A percentile compares a stretch with the other conserved stretches of the same genome.
Conservation (phyloP, 805 yeast species). For the Blastobotrys mokoenaii region DNA sequence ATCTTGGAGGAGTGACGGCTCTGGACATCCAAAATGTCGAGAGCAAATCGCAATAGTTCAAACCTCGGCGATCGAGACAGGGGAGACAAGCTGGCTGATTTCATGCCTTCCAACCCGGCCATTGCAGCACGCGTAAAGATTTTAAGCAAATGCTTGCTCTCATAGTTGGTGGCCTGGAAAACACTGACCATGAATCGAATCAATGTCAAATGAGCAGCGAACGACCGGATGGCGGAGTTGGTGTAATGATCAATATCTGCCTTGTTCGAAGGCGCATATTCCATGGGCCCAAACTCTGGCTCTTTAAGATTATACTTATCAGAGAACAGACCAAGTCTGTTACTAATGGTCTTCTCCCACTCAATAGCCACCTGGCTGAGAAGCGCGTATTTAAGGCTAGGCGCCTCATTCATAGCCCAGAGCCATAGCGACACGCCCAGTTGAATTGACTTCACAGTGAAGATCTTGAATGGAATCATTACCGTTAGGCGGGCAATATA, state of each 20-base stretch:
- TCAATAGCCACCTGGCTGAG: slow-evolving; percentile 58
- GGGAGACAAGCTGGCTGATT: slow-evolving; percentile 71
- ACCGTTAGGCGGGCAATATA: slow-evolving; percentile 23
- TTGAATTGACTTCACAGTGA: slow-evolving; percentile 51
- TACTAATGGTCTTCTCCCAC: slow-evolving; percentile 60
- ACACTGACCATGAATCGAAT: slow-evolving; percentile 63
- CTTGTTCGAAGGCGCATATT: slow-evolving; percentile 77
- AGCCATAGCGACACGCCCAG: slow-evolving; percentile 75
- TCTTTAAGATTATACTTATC: slow-evolving; percentile 42
- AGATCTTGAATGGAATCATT: slow-evolving; percentile 57
- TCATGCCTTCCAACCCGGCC: slow-evolving; percentile 41
- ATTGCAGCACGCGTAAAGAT: slow-evolving; percentile 52
- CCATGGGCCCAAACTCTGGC: slow-evolving; percentile 71
- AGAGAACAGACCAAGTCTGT: slow-evolving; percentile 57
- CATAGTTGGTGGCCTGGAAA: slow-evolving; percentile 70
- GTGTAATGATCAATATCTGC: slow-evolving; percentile 47
- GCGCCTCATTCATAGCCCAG: slow-evolving; percentile 60
- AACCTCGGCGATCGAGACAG: slow-evolving; percentile 67
- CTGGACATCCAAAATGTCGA: slow-evolving; percentile 56
- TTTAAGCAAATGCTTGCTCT: slow-evolving; percentile 60
- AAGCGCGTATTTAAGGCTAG: slow-evolving; percentile 48
- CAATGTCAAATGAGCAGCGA: slow-evolving; percentile 63
- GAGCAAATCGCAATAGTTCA: slow-evolving; percentile 60
- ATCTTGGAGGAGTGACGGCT: slow-evolving; percentile 40
- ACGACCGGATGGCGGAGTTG: slow-evolving; percentile 36